Base-by-base conservation (phyloP, 345 rosid species). In the Nephelium lappaceum region DNA sequence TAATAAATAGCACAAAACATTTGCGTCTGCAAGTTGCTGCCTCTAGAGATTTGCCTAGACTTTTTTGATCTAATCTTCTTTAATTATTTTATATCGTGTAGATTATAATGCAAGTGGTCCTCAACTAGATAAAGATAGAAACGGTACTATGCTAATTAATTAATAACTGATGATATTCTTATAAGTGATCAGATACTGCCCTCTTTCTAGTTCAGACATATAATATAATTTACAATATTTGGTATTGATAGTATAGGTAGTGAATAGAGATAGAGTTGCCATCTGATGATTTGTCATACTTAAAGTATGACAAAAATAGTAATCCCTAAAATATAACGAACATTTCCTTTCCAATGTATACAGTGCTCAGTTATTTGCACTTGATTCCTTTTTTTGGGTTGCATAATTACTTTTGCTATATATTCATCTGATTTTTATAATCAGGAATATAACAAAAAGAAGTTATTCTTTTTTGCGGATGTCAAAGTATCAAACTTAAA, bases 1-100 rank as follows among this genome's bases (percentile, higher is more conserved):
- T 69, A 73, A 68, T 71, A 71, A 80, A 72, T 71, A 53, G 2
- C 72, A 63, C 15, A 70, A 71, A 77, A 65, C 75, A 75, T 73
- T 78, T 31, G 82, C 87, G 83, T 83, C 72, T 81, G 63, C 84
- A 80, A 83, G 86, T 78, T 85, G 86, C 86, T 85, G 71, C 84
- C 82, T 78, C 80, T 64, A 31, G 31, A 77, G 86, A 84, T 85
- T 65, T 72, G 87, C 60, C 78, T 41, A 61, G 31, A 83, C 80
- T 79, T 83, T n/a, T 80, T 77, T 49, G 60, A 85, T 86, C 81
- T 81, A 79, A 79, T 74, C 82, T 74, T 79, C n/a, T 65, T 71
- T 69, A 4, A 41, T 75, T 57, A 47, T 41, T 77, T 57, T 36
- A 66, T 19, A n/a, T 72, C 62, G 42, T 70, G 41, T 47, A 19